phyloP scores from a whole-genome alignment of 805 yeast genomes.

The Ogataea siamensis region DNA sequence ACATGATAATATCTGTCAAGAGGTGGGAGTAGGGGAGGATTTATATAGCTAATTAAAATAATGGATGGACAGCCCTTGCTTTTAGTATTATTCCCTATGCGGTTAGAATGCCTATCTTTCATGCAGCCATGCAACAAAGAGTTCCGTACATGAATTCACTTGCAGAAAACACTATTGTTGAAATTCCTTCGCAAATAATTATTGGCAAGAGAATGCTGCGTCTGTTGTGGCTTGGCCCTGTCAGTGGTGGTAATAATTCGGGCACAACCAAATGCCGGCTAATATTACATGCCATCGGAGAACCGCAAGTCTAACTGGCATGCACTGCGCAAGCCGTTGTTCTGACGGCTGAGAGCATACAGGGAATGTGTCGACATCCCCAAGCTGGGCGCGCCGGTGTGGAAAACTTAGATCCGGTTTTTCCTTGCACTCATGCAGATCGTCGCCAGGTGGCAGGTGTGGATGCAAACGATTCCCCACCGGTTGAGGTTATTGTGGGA shows the following conservation, averaged over 20 bases:
- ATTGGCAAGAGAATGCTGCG: conserved; percentile 3
- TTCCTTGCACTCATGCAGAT: neutral
- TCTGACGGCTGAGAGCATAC: too few species aligned
- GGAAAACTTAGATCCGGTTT: neutral
- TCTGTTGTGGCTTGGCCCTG: neutral
- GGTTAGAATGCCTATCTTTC: conserved; percentile 14
- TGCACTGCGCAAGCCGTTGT: too few species aligned
- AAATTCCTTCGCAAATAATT: conserved; percentile 11
- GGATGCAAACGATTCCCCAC: neutral
- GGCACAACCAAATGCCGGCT: too few species aligned
- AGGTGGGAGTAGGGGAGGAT: neutral
- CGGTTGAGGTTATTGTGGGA: neutral
- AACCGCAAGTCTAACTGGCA: too few species aligned
- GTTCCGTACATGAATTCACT: conserved; percentile 13
- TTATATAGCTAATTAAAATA: conserved; percentile 1
- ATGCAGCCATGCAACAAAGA: conserved; percentile 3
- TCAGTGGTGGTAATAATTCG: neutral
- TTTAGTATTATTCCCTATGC: conserved; percentile 5
- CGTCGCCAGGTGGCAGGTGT: neutral
- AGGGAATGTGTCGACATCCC: neutral
- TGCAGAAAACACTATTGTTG: conserved; percentile 7
- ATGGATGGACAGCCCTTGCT: conserved; percentile 3
- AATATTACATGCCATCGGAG: too few species aligned
- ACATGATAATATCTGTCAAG: conserved; percentile 4
- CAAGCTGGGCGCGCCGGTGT: neutral